Evolutionary conservation across 495 filamentous ascomycete genomes (phyloP).

Genomic region (Penicillium cinerascens): DNA sequence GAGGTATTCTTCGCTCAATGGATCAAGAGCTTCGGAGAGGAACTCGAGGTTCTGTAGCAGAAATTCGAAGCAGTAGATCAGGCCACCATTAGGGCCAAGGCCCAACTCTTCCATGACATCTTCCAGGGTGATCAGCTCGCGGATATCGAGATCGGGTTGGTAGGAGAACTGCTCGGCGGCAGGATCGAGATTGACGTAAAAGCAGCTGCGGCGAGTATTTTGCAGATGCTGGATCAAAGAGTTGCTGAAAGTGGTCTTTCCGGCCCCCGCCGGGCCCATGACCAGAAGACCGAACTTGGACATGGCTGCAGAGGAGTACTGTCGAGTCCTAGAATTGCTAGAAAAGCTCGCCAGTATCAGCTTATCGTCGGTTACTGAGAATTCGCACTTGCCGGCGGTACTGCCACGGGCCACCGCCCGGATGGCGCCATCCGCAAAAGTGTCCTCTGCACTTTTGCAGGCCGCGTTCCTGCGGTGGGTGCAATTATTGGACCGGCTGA

Average conservation of each 20-base stretch:
- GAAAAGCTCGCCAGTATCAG: constrained; percentile 5
- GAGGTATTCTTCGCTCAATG: constrained; percentile 87
- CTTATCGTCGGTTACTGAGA: constrained; percentile 14
- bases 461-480: constrained; percentile 9
- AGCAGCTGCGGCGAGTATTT: constrained; percentile 81
- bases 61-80: constrained; percentile 96
- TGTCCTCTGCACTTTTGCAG: background rate
- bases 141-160: constrained; percentile 93
- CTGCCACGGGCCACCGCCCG: constrained; percentile 7
- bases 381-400: constrained; percentile 6
- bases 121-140: constrained; percentile 89
- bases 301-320: constrained; percentile 48
- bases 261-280: constrained; percentile 87
- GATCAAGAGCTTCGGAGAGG: constrained; percentile 80
- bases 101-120: constrained; percentile 98
- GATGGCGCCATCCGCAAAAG: constrained; percentile 9
- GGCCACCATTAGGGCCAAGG: constrained; percentile 88
- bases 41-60: constrained; percentile 96
- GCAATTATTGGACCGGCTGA: constrained; percentile 7
- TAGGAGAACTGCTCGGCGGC: constrained; percentile 91
- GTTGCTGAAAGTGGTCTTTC: constrained; percentile 94
- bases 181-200: constrained; percentile 97
- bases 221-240: constrained; percentile 88
- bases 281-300: constrained; percentile 93
- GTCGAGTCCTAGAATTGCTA: background rate